A percentile compares a stretch with the other conserved stretches of the same genome.
Conservation (phyloP, 2,329 filamentous ascomycete species). For the Diplodia corticola region DNA sequence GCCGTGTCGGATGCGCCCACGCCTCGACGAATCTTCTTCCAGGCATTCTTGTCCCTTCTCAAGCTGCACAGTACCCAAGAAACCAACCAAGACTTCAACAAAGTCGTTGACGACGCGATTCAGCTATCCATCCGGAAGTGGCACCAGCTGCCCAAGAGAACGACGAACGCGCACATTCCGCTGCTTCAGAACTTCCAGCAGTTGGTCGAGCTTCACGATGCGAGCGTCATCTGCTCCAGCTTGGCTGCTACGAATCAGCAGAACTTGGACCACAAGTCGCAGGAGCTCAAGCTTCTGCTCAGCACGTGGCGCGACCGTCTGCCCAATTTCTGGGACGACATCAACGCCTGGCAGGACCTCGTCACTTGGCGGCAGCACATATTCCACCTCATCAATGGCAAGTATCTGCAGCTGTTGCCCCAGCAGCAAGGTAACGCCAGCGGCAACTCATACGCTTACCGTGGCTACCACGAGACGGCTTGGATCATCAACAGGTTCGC, state of each 20-base stretch:
- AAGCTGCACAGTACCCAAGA: slow-evolving; percentile 93
- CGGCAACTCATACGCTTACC: slow-evolving; percentile 91
- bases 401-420: slow-evolving; percentile 83
- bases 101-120: slow-evolving; percentile 93
- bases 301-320: slow-evolving; percentile 94
- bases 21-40: slow-evolving; percentile 91
- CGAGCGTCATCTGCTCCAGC: slow-evolving; percentile 92
- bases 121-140: slow-evolving; percentile 97
- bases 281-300: slow-evolving; percentile 89
- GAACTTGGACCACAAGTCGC: slow-evolving; percentile 91
- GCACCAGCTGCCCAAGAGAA: slow-evolving; percentile 92
- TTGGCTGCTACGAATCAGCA: slow-evolving; percentile 77
- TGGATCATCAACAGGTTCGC: slow-evolving; percentile 99
- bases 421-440: slow-evolving; percentile 77
- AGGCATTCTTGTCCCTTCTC: slow-evolving; percentile 94
- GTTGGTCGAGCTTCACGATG: slow-evolving; percentile 94
- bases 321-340: slow-evolving; percentile 98
- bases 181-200: slow-evolving; percentile 98
- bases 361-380: slow-evolving; percentile 99
- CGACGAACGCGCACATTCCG: slow-evolving; percentile 94
- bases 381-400: slow-evolving; percentile 93
- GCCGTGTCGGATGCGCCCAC: slow-evolving; percentile 97
- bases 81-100: slow-evolving; percentile 74
- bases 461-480: slow-evolving; percentile 96
- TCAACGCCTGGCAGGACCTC: slow-evolving; percentile 97